Percentiles rank a stretch among this genome's conserved stretches.
Conservation (phyloP, 768 basidiomycete genomes). For the Lepiota brunneoincarnata region DNA sequence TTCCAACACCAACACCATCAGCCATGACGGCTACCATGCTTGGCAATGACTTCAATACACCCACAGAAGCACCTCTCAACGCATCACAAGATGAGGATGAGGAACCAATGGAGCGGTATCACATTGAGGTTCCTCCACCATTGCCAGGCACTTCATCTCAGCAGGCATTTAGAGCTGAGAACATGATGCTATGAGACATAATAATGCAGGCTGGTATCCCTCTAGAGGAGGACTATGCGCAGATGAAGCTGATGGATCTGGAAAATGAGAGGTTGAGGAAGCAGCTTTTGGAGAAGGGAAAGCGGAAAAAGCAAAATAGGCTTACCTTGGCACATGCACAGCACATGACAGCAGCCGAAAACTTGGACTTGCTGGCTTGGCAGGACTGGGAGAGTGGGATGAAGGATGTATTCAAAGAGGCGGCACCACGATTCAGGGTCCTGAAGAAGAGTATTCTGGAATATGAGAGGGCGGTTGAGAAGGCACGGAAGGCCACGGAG, state of each 20-base stretch:
- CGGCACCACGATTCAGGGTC: conserved; percentile 7
- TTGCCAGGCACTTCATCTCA: conserved; percentile 9
- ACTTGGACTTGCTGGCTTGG: conserved; percentile 14
- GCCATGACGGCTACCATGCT: too few relatives aligned
- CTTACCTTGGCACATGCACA: conserved; percentile 13
- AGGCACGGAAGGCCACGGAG: background rate
- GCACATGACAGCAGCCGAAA: conserved; percentile 22
- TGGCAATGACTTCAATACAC: background rate
- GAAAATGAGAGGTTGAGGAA: conserved; percentile 25
- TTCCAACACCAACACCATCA: background rate
- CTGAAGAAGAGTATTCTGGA: conserved; percentile 7
- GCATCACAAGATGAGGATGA: background rate
- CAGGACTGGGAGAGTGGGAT: conserved; percentile 4
- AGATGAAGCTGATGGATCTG: conserved; percentile 23
- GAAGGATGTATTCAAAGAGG: conserved; percentile 9
- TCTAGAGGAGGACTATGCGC: conserved; percentile 20
- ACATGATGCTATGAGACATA: conserved; percentile 13
- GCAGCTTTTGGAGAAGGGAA: conserved; percentile 13
- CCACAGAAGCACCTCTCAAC: background rate
- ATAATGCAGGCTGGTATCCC: conserved; percentile 14
- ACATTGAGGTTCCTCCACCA: conserved; percentile 10
- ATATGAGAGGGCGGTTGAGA: conserved; percentile 3
- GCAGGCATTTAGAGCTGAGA: conserved; percentile 9
- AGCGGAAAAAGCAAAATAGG: conserved; percentile 15
- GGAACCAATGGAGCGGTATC: background rate